Evolutionary conservation across 495 filamentous ascomycete species (phyloP).

Genomic region (Bacidia rubella): DNA sequence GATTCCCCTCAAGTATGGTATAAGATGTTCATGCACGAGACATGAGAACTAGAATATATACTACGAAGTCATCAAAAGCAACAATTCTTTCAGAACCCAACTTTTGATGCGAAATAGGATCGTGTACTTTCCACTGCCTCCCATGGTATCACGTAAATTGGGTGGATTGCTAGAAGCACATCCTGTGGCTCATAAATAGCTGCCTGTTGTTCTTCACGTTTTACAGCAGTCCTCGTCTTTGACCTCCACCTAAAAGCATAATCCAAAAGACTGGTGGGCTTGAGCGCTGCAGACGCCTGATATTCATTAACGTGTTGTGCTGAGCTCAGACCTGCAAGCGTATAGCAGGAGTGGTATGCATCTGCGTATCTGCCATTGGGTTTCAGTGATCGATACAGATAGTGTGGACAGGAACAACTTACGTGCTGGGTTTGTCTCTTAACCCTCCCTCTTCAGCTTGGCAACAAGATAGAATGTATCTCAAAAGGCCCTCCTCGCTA

Average conservation of each 20-base stretch:
- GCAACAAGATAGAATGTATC: conserved; percentile 82
- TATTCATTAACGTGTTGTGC: conserved; percentile 66
- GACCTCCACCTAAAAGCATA: conserved; percentile 56
- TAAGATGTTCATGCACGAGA: no score
- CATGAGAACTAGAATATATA: no score
- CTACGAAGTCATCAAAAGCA: no score
- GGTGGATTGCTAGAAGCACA: conserved; percentile 47
- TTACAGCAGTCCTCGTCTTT: conserved; percentile 29
- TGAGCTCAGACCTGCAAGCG: conserved; percentile 70
- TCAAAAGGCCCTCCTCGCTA: conserved; percentile 67
- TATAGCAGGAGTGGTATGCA: conserved; percentile 85
- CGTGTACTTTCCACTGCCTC: conserved; percentile 48
- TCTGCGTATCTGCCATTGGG: conserved; percentile 49
- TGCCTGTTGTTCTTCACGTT: conserved; percentile 27
- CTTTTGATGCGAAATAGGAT: conserved; percentile 46
- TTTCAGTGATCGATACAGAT: neutral
- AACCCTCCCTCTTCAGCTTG: conserved; percentile 70
- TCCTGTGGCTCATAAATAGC: conserved; percentile 37
- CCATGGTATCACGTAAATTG: conserved; percentile 73
- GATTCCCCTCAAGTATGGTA: no score
- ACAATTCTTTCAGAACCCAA: conserved; percentile 33
- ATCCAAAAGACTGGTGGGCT: conserved; percentile 26
- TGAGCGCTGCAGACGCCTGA: conserved; percentile 25
- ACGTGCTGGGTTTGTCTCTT: conserved; percentile 89
- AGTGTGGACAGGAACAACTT: conserved; percentile 25